A percentile compares a stretch with the other conserved stretches of the same genome.
phyloP scores from a whole-genome alignment of 1,139 yeast genomes.

The Lizanozyma gosingica region DNA sequence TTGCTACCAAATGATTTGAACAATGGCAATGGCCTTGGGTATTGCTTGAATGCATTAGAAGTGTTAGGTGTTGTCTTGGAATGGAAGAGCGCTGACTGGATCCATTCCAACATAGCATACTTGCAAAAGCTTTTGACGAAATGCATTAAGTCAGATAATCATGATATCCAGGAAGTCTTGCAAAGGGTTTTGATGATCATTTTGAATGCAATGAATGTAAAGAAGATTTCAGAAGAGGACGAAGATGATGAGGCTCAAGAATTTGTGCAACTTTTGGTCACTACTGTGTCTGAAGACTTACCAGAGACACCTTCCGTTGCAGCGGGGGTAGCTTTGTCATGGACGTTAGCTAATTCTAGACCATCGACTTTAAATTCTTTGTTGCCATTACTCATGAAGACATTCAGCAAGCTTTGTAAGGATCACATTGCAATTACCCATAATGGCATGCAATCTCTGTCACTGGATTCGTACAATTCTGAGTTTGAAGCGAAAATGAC shows the following conservation, averaged over 20 bases:
- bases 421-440: slow-evolving; percentile 75
- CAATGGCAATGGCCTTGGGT: slow-evolving; percentile 52
- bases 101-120: slow-evolving; percentile 55
- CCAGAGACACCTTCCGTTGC: slow-evolving; percentile 77
- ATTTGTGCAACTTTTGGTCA: slow-evolving; percentile 53
- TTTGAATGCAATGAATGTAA: slow-evolving; percentile 48
- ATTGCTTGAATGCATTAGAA: slow-evolving; percentile 84
- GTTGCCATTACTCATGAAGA: slow-evolving; percentile 70
- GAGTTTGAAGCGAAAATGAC: slow-evolving; percentile 75
- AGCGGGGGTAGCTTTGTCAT: slow-evolving; percentile 81
- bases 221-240: slow-evolving; percentile 34
- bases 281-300: slow-evolving; percentile 76
- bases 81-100: slow-evolving; percentile 72
- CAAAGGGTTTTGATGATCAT: slow-evolving; percentile 67
- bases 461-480: slow-evolving; percentile 12
- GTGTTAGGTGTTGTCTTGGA: slow-evolving; percentile 80
- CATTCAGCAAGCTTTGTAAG: slow-evolving; percentile 79
- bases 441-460: slow-evolving; percentile 17
- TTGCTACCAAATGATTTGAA: slow-evolving; percentile 70
- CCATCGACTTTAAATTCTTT: slow-evolving; percentile 70
- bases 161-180: slow-evolving; percentile 72
- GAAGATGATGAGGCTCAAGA: slow-evolving; percentile 51
- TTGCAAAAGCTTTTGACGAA: slow-evolving; percentile 73
- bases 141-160: slow-evolving; percentile 75
- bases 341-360: slow-evolving; percentile 69